Percentiles rank a stretch among this genome's conserved stretches.
Conservation (phyloP, 306 rosid genomes). For the Castanopsis chinensis region DNA sequence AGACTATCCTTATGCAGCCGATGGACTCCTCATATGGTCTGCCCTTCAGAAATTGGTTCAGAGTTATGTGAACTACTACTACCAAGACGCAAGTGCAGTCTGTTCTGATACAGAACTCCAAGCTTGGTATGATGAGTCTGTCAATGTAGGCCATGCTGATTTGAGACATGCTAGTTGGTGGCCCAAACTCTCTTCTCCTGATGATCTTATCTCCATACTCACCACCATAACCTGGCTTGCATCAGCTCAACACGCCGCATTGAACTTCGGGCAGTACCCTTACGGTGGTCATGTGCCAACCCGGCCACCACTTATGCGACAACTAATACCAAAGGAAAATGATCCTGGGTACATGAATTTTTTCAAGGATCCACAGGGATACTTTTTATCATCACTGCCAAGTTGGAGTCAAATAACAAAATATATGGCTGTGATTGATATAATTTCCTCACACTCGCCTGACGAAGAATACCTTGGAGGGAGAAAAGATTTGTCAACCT, state of each 20-base stretch:
- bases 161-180: conserved; percentile 38
- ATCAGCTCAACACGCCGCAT: conserved; percentile 42
- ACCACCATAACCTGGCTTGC: conserved; percentile 27
- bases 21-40: conserved; percentile 46
- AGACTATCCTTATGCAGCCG: conserved; percentile 47
- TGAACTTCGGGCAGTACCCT: conserved; percentile 42
- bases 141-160: conserved; percentile 34
- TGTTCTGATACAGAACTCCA: conserved; percentile 39
- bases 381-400: conserved; percentile 35
- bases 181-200: conserved; percentile 32
- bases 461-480: conserved; percentile 43
- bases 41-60: conserved; percentile 33
- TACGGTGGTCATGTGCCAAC: conserved; percentile 27
- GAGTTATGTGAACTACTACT: conserved; percentile 39
- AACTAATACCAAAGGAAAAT: conserved; percentile 21
- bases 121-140: conserved; percentile 38
- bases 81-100: conserved; percentile 20
- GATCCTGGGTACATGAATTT: conserved; percentile 25
- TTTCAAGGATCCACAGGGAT: conserved; percentile 20
- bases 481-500: conserved; percentile 26
- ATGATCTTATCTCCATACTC: conserved; percentile 40
- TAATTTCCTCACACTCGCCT: conserved; percentile 40
- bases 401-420: conserved; percentile 38
- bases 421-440: conserved; percentile 38
- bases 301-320: conserved; percentile 33